Conservation (phyloP, 106 monocot genomes). For the Allium cepa region DNA sequence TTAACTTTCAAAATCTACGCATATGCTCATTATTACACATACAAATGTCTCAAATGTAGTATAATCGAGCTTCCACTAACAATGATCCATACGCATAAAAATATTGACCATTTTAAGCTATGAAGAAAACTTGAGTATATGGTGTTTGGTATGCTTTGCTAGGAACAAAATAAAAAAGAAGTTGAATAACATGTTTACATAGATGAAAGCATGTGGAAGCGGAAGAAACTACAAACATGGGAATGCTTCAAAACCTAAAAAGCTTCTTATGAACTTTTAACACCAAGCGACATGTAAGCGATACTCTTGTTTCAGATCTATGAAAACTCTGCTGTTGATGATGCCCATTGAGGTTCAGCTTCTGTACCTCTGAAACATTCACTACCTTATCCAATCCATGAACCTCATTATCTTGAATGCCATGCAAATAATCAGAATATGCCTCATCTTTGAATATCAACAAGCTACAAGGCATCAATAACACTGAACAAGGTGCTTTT, state of each 20-base stretch:
- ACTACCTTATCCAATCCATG: slow-evolving; percentile 50
- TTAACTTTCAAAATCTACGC: too few species aligned
- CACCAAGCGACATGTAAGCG: slow-evolving; percentile 70
- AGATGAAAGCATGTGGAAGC: too few species aligned
- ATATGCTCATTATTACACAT: too few species aligned
- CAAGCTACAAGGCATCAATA: slow-evolving; percentile 80
- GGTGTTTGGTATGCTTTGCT: too few species aligned
- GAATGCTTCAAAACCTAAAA: slow-evolving; percentile 33
- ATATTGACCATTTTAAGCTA: too few species aligned
- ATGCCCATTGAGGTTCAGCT: slow-evolving; percentile 6
- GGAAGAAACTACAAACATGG: not conserved
- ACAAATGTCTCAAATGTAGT: too few species aligned
- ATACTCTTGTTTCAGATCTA: slow-evolving; percentile 43
- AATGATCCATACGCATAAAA: too few species aligned
- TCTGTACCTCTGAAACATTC: slow-evolving; percentile 27
- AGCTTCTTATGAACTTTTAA: slow-evolving; percentile 60
- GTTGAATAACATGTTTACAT: too few species aligned
- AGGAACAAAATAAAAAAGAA: too few species aligned
- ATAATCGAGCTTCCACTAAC: too few species aligned
- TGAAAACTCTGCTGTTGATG: slow-evolving; percentile 3
- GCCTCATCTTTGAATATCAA: slow-evolving; percentile 95
- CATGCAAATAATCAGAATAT: slow-evolving; percentile 80
- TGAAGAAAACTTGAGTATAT: too few species aligned
- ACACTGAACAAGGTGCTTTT: slow-evolving; percentile 24
- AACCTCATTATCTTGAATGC: slow-evolving; percentile 51